Base-by-base conservation (phyloP, 2,329 filamentous ascomycete species). In the Botrytis medusae region DNA sequence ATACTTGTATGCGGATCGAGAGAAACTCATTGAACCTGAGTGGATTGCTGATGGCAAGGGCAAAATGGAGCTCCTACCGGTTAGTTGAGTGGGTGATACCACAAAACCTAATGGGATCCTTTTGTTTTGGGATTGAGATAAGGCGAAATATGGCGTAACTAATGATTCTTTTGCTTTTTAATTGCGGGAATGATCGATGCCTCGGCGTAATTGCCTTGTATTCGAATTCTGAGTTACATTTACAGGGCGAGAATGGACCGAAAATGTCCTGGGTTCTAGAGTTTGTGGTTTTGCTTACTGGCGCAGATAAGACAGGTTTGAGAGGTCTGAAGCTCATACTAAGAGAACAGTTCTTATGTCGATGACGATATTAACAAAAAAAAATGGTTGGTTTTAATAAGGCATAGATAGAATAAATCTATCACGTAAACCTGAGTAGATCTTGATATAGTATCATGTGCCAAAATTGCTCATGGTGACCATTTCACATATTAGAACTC, bases 1-100 rank as follows among this genome's bases (percentile, higher is more conserved):
- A 81, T 91, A 93, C 79, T 87, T 99, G 67, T 95, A 95, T 81
- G 86, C 87, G 29, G 90, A 92, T 67, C 89, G 90, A 69, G 90
- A 95, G 72, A 87, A 89, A 75, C 84, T 99, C 74, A 89, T 98
- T 79, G 90, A 92, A 77, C 85, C 89, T 69, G 89, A 92, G 74
- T 95, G 93, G 90, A 86, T 95, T 71, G 86, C 88, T 72, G 89
- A 91, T 74, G 92, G 92, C 73, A 87, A 88, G 79, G 93, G 91
- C 54, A 90, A 91, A 77, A 86, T 93, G 82, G 88, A 88, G 61
- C 91, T 90, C 77, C 87, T 97, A 72, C 93, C 94, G 71, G 75
- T 77, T 71, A 78, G 76, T 64, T 81, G 74, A 78, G 77, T 79
- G 78, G 77, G 77, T 80, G 76, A 77, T 79, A 73, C 78, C 79